Base-by-base conservation (phyloP, 2,329 filamentous ascomycete genomes). In the Paraphoma sp. region DNA sequence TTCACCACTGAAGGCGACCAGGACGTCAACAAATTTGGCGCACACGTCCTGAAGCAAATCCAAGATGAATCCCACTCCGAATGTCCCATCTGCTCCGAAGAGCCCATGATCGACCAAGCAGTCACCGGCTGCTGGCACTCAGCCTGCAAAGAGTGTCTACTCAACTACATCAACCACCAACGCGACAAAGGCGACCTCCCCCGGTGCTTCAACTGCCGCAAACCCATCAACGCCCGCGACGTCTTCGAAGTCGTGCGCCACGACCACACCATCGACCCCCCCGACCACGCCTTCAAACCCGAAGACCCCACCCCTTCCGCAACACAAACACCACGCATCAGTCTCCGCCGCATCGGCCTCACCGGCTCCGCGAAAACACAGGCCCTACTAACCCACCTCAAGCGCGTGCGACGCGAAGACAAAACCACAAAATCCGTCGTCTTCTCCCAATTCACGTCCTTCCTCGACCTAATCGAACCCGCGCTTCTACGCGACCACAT, bases 71-170 rank as follows among this genome's bases (percentile, higher is more conserved):
- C 91, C 0, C 87, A 89, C 56, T 90, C 90, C 58, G 95, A 99
- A 79, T 99, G 95, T 69, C 94, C 95, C 0, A 91, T 99, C 50
- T 99, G 95, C 77, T 87, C 91, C 4, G 94, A 98, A 75, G 95
- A 98, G 74, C 93, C 93, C 3, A 98, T 98, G 93, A 86, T 92
- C 41, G 90, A 97, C 51, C 94, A 96, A 71, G 90, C 91, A 0
- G 95, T 99, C 1, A 98, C 95, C 0, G 92, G 92, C 0, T 99
- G 95, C 78, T 99, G 95, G 93, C 95, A 99, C 76, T 96, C 92
- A 33, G 93, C 95, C 0, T 99, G 95, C 80, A 97, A 95, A 77
- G 89, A 91, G 60, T 99, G 95, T 68, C 80, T 98, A n/a, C 80
- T 96, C 1, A 88, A 92, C 65, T 97, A 92, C 67, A 96, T 99